Conservation (phyloP, 2,329 filamentous ascomycete species). For the Colletotrichum lindemuthianum region DNA sequence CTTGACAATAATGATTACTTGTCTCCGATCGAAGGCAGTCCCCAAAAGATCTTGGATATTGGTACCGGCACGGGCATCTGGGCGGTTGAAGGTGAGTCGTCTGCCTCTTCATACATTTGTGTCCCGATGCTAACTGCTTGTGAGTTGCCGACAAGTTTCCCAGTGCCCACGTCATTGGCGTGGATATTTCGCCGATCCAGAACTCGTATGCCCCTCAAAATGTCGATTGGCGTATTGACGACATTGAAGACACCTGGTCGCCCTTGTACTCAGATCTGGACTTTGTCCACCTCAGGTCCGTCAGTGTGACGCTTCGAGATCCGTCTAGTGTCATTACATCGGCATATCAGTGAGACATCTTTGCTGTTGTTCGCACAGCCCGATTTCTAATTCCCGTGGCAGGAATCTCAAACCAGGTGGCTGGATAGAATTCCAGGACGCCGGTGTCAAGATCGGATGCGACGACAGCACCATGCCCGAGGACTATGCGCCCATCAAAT, state of each 20-base stretch:
- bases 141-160: conserved; percentile 57
- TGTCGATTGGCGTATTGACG: conserved; percentile 61
- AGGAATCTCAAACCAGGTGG: conserved; percentile 51
- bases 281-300: conserved; percentile 63
- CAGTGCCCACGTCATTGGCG: conserved; percentile 56
- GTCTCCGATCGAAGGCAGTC: conserved; percentile 54
- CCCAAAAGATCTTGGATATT: conserved; percentile 61
- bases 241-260: conserved; percentile 51
- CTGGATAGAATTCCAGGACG: conserved; percentile 53
- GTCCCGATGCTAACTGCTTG: background rate
- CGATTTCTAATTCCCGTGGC: conserved; percentile 15
- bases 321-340: conserved; percentile 60
- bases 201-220: conserved; percentile 64
- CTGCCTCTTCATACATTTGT: background rate
- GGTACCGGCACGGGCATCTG: conserved; percentile 64
- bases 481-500: conserved; percentile 33
- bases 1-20: conserved; percentile 53
- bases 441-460: conserved; percentile 45
- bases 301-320: conserved; percentile 61
- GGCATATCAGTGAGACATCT: conserved; percentile 51
- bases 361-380: background rate
- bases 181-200: conserved; percentile 57
- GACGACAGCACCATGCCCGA: conserved; percentile 43
- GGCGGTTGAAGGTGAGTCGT: conserved; percentile 60
- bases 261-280: conserved; percentile 55